Conservation (phyloP, 306 rosid genomes). For the Quercus glauca region DNA sequence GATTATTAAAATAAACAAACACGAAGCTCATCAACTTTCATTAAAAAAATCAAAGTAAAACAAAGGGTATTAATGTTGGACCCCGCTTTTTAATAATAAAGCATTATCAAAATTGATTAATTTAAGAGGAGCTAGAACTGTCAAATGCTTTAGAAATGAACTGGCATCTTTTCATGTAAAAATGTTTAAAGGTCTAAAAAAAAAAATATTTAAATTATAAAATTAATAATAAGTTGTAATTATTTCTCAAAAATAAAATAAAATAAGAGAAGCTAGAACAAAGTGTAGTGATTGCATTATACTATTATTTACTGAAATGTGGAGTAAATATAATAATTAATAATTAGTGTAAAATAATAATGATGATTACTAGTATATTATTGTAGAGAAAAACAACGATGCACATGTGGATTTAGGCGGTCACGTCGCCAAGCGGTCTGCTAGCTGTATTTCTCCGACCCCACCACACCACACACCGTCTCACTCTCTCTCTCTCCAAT, state of each 20-base stretch:
- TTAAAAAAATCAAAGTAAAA: neutral
- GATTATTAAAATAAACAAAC: neutral
- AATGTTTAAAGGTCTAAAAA: accelerated
- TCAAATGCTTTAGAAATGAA: no score
- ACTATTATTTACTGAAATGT: neutral
- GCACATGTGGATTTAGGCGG: slow-evolving; percentile 11
- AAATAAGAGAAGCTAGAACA: no score
- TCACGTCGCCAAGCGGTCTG: slow-evolving; percentile 16
- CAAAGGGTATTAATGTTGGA: neutral
- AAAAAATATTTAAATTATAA: accelerated
- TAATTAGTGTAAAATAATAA: neutral
- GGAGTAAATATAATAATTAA: no score
- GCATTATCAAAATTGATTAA: neutral
- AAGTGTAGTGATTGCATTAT: neutral
- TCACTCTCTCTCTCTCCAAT: neutral
- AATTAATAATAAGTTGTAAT: no score
- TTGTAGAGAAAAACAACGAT: neutral
- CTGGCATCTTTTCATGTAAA: accelerated
- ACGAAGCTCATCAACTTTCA: neutral
- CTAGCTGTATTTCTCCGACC: slow-evolving; percentile 10
- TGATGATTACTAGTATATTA: no score
- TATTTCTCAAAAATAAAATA: no score
- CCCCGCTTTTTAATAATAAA: neutral
- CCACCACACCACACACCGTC: neutral
- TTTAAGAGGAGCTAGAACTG: neutral